Conservation (phyloP, 1,284 basidiomycete species). For the Termitomyces sp. region DNA sequence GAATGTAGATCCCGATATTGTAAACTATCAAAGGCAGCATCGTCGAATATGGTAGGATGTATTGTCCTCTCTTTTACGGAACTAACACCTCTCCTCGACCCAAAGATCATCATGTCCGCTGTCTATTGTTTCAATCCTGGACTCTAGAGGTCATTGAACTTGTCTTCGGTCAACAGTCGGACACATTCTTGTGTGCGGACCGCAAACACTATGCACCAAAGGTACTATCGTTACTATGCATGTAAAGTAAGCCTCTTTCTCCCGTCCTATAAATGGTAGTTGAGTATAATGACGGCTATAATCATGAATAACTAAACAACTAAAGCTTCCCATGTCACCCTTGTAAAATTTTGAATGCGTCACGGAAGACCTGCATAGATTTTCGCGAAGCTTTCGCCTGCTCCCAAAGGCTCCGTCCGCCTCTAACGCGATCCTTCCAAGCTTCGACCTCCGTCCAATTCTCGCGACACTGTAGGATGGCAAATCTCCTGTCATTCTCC, state of each 20-base stretch:
- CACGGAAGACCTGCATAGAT: constrained; percentile 10
- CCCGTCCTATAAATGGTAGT: background rate
- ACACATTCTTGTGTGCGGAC: background rate
- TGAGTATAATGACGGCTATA: background rate
- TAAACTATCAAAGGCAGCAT: too few relatives aligned
- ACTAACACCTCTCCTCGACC: too few relatives aligned
- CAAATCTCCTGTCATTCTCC: constrained; percentile 17
- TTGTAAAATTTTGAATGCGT: constrained; percentile 4
- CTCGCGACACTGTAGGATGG: constrained; percentile 16
- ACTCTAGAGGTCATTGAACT: too few relatives aligned
- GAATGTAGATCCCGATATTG: too few relatives aligned
- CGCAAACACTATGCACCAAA: background rate
- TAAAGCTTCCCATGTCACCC: background rate
- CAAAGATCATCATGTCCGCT: too few relatives aligned
- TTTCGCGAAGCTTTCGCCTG: constrained; percentile 8
- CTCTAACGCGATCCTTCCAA: constrained; percentile 12
- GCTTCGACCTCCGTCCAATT: constrained; percentile 10
- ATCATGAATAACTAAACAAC: background rate
- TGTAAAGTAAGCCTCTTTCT: background rate
- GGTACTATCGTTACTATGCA: background rate
- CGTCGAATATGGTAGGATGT: too few relatives aligned
- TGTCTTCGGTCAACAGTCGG: background rate
- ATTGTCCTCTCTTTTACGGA: too few relatives aligned
- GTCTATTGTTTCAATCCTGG: too few relatives aligned
- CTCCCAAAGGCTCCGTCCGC: constrained; percentile 15